Evolutionary conservation across 352 stramenopile species (phyloP), one percentile per base, ranked within the genome.

Genomic region (Pythium pyrilobum): DNA sequence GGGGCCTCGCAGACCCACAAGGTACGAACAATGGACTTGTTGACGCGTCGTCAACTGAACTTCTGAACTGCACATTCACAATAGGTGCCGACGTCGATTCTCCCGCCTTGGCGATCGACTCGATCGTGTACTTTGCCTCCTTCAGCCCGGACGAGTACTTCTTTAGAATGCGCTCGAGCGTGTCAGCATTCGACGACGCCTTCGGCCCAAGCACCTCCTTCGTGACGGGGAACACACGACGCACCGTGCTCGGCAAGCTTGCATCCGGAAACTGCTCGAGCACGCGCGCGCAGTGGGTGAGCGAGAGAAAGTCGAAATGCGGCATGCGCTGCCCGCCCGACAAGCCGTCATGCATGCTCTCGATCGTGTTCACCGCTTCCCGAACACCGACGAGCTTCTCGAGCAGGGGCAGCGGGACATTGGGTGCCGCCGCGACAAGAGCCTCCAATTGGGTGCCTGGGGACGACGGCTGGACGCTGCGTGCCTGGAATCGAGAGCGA

Each of bases 401-500:
- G n/a, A 86, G 52, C 4, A 55, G 74, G 18, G 61, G 49, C 25
- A 90, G 44, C 1, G 78, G 72, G 0, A 87, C 79, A 5, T 69
- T 71, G 1, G 74, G 75, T 8, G 77, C 65, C 13, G 72, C 49
- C 2, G 59, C 50, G 13, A 89, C 51, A 3, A 92, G 59, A 27
- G 66, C 58, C 33, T 89, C 79, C 4, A 90, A 54, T 25, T 86
- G 79, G 8, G 74, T 81, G 3, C 79, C 80, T 10, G 79, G 82
- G 18, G 77, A 84, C 8, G 71, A 74, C 4, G 81, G 71, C 33
- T 73, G 61, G 1, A 96, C 63, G 37, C 85, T 81, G 10, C 85
- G 68, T 5, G 85, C 86, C 44, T 93, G 71, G 74, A 96, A 96
- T 13, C 87, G 79, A 4, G 83, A 96, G 1, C 87, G 81, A 11